Evolutionary conservation across 2,329 filamentous ascomycete genomes (phyloP), one percentile per base, ranked within the genome.

Genomic region (Hypoxylon rubiginosum): DNA sequence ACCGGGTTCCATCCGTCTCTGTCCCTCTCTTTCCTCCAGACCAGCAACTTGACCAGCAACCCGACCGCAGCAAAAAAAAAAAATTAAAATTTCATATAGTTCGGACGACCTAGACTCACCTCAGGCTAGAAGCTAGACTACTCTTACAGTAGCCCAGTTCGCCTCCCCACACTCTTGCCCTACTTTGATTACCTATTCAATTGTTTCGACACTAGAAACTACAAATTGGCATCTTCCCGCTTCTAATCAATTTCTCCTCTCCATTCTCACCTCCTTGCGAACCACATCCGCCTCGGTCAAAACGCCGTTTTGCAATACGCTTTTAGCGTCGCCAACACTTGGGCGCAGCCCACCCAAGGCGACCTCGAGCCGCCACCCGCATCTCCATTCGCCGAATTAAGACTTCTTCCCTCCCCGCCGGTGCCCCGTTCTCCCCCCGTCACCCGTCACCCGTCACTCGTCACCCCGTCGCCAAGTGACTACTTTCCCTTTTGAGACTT

Each of bases 261-360:
- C 60, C 54, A 19, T 61, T 67, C 53, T 61, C 59, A 58, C 66
- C 64, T 57, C 45, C 24, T 60, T 66, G 55, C 57, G 53, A 53
- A 68, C 53, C 46, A 8, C 51, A 9, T 36, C 34, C 24, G 50
- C 34, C 43, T 49, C 49, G 56, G 52, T 62, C 66, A 53, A 62
- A n/a, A 58, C 67, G 71, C 72, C 59, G 74, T 75, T 75, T 75
- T 76, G 76, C 70, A 70, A 67, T 72, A 67, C 67, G 64, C 65
- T 64, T 64, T 66, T 63, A 55, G 70, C 68, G 75, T 71, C 75
- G 72, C 66, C 71, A 75, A 61, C 64, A 68, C 68, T 66, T 72
- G 76, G 76, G 76, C 76, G 71, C 71, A 73, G 76, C 76, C 75
- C 76, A 76, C 72, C 64, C 64, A 68, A 71, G 75, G 74, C 74